Base-by-base conservation (phyloP, 192 early-diverging fungal species). In the Coemansia sp. region DNA sequence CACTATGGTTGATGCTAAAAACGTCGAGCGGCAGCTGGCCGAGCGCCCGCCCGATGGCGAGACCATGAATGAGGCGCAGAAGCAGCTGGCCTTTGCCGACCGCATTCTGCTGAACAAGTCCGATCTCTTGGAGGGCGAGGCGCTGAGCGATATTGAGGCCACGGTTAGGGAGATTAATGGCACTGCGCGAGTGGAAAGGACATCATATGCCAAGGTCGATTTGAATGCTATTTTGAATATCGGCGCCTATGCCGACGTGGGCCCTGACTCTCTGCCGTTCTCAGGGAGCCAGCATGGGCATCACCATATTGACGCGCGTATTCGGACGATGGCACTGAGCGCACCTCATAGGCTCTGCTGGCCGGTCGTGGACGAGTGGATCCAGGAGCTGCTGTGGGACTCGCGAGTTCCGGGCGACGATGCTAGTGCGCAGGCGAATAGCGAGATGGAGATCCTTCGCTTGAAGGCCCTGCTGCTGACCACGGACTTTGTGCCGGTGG, bases 21-120 rank as follows among this genome's bases (percentile, higher is more conserved):
- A 89, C 48, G 75, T 91, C 21, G 63, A 45, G 20, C 68, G 84
- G 68, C 83, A 89, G 76, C 38, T 70, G 48, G 39, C 16, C 7
- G 72, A 81, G 16, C 60, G 81, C 13, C 65, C 73, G 16, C 87
- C 84, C 35, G 64, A 69, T 11, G 88, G 89, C 48, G 88, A 87
- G 37, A 78, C 72, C 1, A 72, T 91, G 53, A 94, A 93, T 66
- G 93, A 93, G 75, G 89, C 87, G 18, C 83, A 88, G 31, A 90
- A 88, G 85, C 89, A 81, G 52, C 61, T 72, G 12, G 95, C 94
- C 10, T 84, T 94, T 79, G 93, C 93, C 12, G 95, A 97, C 65
- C 87, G 93, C 25, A 87, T 97, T 9, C 76, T 95, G 14, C 42
- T 97, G 33, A 97, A 97, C 85, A 97, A 97, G 69, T 82, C 77